Conservation (phyloP, 2,329 filamentous ascomycete genomes). For the Anisogramma anomala region DNA sequence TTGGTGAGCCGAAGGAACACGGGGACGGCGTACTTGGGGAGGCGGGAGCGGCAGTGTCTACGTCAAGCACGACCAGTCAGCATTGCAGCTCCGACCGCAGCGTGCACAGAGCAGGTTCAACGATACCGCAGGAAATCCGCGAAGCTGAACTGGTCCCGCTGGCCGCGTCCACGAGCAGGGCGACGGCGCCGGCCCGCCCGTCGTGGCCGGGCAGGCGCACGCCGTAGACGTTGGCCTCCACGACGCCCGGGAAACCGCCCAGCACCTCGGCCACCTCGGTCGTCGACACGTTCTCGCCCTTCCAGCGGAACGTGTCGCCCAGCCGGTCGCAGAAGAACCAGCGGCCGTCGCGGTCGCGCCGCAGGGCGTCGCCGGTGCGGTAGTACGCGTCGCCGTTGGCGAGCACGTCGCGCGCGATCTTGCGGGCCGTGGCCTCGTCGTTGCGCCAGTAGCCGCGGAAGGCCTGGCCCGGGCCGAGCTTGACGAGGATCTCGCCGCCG, state of each 20-base stretch:
- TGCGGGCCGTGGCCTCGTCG: conserved; percentile 53
- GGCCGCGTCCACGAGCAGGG: conserved; percentile 43
- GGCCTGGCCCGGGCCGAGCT: conserved; percentile 38
- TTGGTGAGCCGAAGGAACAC: conserved; percentile 56
- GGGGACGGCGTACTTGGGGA: conserved; percentile 66
- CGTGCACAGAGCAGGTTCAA: not conserved
- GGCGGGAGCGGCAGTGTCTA: conserved; percentile 41
- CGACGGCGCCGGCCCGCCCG: conserved; percentile 55
- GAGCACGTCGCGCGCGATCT: conserved; percentile 54
- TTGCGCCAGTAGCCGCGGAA: conserved; percentile 65
- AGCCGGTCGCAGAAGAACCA: conserved; percentile 60
- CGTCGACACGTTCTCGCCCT: conserved; percentile 57
- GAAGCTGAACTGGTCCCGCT: conserved; percentile 44
- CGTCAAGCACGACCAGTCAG: not conserved
- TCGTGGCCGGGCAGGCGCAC: conserved; percentile 55
- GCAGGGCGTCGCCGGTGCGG: conserved; percentile 55
- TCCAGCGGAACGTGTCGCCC: conserved; percentile 67
- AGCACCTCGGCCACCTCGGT: conserved; percentile 56
- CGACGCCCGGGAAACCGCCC: conserved; percentile 44
- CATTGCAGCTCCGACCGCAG: too few relatives aligned
- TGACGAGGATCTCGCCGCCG: conserved; percentile 67
- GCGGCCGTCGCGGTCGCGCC: conserved; percentile 48
- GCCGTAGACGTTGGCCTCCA: conserved; percentile 61
- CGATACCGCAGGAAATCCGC: conserved; percentile 41
- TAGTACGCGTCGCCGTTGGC: conserved; percentile 57